Evolutionary conservation across 2,329 filamentous ascomycete genomes (phyloP).

Genomic region (Helicocarpus griseus): DNA sequence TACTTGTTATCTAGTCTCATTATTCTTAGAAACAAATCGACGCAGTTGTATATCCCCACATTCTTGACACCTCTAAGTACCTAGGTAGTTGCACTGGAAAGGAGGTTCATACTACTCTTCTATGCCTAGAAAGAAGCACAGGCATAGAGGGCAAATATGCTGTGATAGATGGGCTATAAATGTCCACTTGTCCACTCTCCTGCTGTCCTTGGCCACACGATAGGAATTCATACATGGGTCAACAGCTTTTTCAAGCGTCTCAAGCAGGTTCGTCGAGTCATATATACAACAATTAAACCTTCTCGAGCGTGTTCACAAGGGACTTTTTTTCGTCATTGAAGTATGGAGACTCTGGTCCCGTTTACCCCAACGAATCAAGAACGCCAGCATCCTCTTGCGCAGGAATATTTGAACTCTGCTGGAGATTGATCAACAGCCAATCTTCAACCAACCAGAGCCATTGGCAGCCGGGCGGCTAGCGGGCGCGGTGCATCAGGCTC

Average conservation of each 20-base stretch:
- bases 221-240: not conserved
- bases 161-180: not conserved
- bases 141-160: not conserved
- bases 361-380: not conserved
- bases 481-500: not conserved
- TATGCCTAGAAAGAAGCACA: too few species aligned
- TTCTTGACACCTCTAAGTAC: too few species aligned
- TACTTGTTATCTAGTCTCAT: too few species aligned
- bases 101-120: too few species aligned
- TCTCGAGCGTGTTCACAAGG: not conserved
- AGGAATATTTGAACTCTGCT: not conserved
- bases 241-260: not conserved
- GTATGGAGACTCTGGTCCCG: not conserved
- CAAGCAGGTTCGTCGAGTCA: not conserved
- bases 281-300: not conserved
- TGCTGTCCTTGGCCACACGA: not conserved
- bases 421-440: not conserved
- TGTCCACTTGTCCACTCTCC: not conserved
- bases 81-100: too few species aligned
- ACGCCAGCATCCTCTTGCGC: not conserved
- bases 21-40: too few species aligned
- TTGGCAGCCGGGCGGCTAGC: not conserved
- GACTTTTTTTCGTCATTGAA: too few species aligned
- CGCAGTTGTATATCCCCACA: too few species aligned
- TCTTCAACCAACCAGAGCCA: not conserved